Evolutionary conservation across 495 filamentous ascomycete genomes (phyloP).

Genomic region (Daldinia concentrica): DNA sequence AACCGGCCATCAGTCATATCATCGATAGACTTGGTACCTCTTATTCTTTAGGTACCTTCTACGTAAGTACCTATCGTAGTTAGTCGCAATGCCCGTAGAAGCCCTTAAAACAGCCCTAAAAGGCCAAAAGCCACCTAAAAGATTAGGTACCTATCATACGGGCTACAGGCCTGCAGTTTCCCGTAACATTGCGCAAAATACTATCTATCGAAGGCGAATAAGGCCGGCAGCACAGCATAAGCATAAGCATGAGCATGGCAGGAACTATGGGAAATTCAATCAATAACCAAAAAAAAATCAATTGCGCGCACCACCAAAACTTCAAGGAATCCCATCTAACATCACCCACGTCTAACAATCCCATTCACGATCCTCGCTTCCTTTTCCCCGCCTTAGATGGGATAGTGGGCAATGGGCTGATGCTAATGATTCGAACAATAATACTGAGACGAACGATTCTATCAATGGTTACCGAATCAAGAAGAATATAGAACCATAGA

Average conservation of each 20-base stretch:
- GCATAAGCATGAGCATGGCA: constrained; percentile 3
- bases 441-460: constrained; percentile 34
- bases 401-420: constrained; percentile 34
- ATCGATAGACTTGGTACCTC: not conserved
- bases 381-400: constrained; percentile 23
- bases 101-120: constrained; percentile 10
- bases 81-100: not conserved
- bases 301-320: constrained; percentile 14
- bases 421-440: constrained; percentile 31
- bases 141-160: constrained; percentile 2
- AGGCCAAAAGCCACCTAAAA: constrained; percentile 4
- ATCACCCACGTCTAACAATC: constrained; percentile 23
- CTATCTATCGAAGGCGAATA: constrained; percentile 2
- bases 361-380: constrained; percentile 24
- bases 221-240: constrained; percentile 15
- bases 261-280: constrained; percentile 23
- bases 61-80: not conserved
- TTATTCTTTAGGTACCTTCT: no score
- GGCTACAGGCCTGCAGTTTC: not conserved
- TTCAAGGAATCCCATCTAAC: constrained; percentile 37
- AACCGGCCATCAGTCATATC: constrained; percentile 16
- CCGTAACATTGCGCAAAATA: constrained; percentile 5
- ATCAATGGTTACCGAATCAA: constrained; percentile 33
- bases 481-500: constrained; percentile 39
- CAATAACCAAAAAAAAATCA: constrained; percentile 14